These are phyloP conservation scores for Erodium chrysanthum DNA, from an alignment of 441 rosid species.

Conservation along the genomic window DNA sequence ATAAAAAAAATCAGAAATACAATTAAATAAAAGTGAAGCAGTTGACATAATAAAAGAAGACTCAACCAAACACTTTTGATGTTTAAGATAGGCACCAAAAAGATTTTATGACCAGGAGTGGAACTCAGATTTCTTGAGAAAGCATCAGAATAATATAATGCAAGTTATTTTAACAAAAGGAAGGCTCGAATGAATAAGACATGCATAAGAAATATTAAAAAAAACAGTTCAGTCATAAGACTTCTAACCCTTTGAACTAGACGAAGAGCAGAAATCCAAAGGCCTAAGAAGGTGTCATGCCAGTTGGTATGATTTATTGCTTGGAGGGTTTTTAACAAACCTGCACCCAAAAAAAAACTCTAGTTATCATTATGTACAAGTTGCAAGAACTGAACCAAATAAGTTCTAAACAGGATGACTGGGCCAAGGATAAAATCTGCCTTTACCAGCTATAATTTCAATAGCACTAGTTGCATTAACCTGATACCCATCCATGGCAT, in stretches of 20 bases:
- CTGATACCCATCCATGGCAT: constrained; percentile 75
- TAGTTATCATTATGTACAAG: constrained; percentile 14
- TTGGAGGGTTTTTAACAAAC: constrained; percentile 54
- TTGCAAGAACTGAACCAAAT: constrained; percentile 17
- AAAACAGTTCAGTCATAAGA: constrained; percentile 13
- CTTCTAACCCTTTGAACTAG: constrained; percentile 70
- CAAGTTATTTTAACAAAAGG: neutral
- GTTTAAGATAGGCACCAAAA: neutral
- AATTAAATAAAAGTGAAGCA: neutral
- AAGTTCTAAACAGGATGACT: constrained; percentile 15
- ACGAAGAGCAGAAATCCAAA: constrained; percentile 71
- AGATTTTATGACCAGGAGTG: neutral
- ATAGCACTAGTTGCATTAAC: constrained; percentile 57
- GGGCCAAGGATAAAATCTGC: constrained; percentile 9
- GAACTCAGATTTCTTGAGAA: neutral
- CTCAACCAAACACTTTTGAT: neutral
- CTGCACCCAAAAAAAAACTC: constrained; percentile 30
- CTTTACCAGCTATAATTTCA: constrained; percentile 57
- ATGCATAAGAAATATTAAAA: neutral
- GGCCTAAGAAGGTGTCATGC: constrained; percentile 63
- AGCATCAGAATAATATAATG: neutral
- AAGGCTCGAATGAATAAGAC: constrained; percentile 1
- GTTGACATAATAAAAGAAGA: neutral
- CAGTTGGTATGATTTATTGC: constrained; percentile 54
- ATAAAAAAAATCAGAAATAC: neutral